phyloP scores from a whole-genome alignment of 108 stramenopile genomes.

The Cafeteria roenbergensis region DNA sequence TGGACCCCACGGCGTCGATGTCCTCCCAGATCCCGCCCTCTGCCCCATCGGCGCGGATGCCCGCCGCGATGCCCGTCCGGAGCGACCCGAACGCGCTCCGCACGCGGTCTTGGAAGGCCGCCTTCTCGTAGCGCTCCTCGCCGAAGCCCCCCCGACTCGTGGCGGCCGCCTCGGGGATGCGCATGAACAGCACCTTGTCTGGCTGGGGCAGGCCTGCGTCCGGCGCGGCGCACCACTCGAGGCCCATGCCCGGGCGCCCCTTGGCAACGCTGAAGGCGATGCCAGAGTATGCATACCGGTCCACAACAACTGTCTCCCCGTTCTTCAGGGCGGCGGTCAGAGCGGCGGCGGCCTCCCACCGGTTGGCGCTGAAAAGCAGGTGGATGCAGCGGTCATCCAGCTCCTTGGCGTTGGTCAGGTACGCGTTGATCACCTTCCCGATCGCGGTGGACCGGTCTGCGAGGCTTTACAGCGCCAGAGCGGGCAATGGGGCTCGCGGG shows the following conservation, averaged over 20 bases:
- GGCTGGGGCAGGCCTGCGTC: constrained; percentile 88
- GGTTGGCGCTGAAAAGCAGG: constrained; percentile 93
- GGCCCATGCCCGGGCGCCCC: constrained; percentile 19
- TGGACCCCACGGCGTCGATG: too few species aligned
- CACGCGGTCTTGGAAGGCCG: constrained; percentile 23
- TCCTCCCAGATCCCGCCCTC: too few species aligned
- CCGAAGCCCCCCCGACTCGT: constrained; percentile 77
- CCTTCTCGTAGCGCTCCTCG: constrained; percentile 41
- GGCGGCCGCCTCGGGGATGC: constrained; percentile 69
- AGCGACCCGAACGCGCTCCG: too few species aligned
- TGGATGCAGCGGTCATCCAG: constrained; percentile 87
- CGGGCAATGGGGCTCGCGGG: background rate
- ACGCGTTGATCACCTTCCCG: constrained; percentile 79
- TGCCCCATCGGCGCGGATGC: too few species aligned
- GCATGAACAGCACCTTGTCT: constrained; percentile 84
- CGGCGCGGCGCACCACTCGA: constrained; percentile 76
- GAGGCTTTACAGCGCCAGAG: background rate
- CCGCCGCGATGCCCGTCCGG: too few species aligned
- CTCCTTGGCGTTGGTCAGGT: constrained; percentile 52
- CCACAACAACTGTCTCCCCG: constrained; percentile 15
- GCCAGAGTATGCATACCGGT: constrained; percentile 53
- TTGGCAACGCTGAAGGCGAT: constrained; percentile 94
- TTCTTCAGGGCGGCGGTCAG: constrained; percentile 1
- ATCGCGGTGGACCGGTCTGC: constrained; percentile 33
- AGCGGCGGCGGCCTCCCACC: constrained; percentile 71